Evolutionary conservation across 1,139 yeast species (phyloP).

Genomic region (Yamadazyma diddensiae): DNA sequence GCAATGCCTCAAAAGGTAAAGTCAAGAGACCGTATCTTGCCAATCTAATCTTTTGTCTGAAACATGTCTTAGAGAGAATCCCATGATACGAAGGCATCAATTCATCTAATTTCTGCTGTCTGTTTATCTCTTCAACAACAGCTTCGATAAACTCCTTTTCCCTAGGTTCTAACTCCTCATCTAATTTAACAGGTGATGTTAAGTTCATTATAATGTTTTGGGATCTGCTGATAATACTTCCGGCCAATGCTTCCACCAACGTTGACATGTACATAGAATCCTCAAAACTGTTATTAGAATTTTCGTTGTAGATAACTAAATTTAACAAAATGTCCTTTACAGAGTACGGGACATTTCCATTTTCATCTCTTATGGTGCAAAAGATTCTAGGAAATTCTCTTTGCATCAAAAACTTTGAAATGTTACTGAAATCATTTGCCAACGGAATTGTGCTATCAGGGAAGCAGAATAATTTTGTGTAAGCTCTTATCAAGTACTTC

Average conservation of each 20-base stretch:
- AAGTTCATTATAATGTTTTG: conserved; percentile 9
- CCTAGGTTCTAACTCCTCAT: conserved; percentile 13
- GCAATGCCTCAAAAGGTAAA: conserved; percentile 48
- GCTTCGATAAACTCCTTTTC: conserved; percentile 23
- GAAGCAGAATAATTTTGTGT: conserved; percentile 70
- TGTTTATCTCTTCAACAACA: conserved; percentile 51
- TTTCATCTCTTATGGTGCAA: conserved; percentile 55
- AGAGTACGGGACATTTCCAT: conserved; percentile 65
- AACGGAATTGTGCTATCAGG: conserved; percentile 62
- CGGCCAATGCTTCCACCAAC: conserved; percentile 56
- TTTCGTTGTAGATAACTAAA: conserved; percentile 80
- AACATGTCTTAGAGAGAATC: conserved; percentile 54
- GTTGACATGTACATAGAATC: conserved; percentile 68
- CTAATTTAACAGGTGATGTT: conserved; percentile 12
- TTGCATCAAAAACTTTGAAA: conserved; percentile 65
- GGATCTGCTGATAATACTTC: conserved; percentile 25
- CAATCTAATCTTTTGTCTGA: conserved; percentile 57
- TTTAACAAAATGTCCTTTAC: conserved; percentile 66
- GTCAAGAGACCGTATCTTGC: conserved; percentile 56
- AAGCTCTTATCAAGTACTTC: conserved; percentile 68
- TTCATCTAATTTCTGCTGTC: conserved; percentile 77
- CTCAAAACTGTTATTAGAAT: conserved; percentile 70
- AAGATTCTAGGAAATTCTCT: conserved; percentile 66
- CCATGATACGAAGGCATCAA: conserved; percentile 81
- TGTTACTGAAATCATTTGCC: conserved; percentile 76